Evolutionary conservation across 495 filamentous ascomycete species (phyloP).

Genomic region (Podospora sp.): DNA sequence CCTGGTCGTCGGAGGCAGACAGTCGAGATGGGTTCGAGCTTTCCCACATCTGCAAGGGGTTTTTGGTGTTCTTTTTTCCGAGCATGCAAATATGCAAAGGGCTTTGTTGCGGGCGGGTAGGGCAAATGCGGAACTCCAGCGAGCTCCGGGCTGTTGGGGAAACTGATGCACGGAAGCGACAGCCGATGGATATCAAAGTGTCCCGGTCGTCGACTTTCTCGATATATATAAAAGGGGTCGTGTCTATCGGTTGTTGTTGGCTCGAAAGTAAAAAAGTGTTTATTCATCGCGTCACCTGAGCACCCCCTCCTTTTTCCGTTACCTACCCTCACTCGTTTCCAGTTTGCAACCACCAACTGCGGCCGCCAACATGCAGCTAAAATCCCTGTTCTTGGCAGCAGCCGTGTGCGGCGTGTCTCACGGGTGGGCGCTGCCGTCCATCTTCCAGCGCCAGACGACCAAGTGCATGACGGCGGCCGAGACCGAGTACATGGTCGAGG

Average conservation of each 20-base stretch:
- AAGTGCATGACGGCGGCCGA: conserved; percentile 15
- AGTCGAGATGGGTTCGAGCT: background rate
- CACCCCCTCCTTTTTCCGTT: background rate
- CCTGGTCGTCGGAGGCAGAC: background rate
- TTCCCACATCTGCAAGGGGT: too few relatives aligned
- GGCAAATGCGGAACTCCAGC: background rate
- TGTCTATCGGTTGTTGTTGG: background rate
- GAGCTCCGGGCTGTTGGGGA: background rate
- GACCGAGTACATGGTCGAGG: conserved; percentile 12
- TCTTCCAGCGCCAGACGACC: conserved; percentile 12
- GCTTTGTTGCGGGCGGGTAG: too few relatives aligned
- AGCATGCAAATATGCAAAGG: too few relatives aligned
- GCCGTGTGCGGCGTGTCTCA: background rate
- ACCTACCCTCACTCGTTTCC: too few relatives aligned
- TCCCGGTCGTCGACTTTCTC: background rate
- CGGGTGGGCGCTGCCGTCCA: conserved; percentile 7
- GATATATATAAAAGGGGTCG: background rate
- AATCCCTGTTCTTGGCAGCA: conserved; percentile 12
- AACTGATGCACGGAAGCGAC: background rate
- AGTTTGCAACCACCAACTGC: too few relatives aligned
- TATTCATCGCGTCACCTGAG: background rate
- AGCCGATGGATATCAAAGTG: background rate
- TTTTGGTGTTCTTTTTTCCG: too few relatives aligned
- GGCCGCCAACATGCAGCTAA: conserved; percentile 10
- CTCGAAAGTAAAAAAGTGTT: background rate